These are phyloP conservation scores for Sarcodon aspratus DNA, from an alignment of 768 basidiomycete genomes.

Conservation along the genomic window DNA sequence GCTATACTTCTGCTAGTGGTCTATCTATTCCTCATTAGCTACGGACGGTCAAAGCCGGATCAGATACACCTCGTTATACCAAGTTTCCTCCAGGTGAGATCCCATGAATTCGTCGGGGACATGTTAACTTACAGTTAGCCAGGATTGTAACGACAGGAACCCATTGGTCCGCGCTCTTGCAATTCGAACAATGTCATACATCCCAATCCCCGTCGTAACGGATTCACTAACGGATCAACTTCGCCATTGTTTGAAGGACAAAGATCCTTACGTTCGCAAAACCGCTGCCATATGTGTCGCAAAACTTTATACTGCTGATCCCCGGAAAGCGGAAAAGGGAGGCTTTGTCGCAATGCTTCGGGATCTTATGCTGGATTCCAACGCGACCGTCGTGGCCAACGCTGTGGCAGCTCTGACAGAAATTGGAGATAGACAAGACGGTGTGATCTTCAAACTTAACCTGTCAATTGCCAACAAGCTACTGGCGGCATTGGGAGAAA, in stretches of 20 bases:
- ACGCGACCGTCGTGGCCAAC: conserved; percentile 96
- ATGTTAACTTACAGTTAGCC: conserved; percentile 8
- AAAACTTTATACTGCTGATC: conserved; percentile 86
- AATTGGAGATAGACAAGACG: conserved; percentile 90
- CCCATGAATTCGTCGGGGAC: conserved; percentile 2
- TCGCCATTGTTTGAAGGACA: conserved; percentile 84
- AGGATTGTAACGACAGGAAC: conserved; percentile 96
- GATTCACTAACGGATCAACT: conserved; percentile 83
- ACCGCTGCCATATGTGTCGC: conserved; percentile 97
- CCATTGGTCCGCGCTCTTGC: conserved; percentile 95
- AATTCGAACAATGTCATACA: conserved; percentile 98
- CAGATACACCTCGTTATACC: conserved; percentile 88
- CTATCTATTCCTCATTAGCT: conserved; percentile 94
- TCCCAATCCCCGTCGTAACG: conserved; percentile 82
- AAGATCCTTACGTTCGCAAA: conserved; percentile 97
- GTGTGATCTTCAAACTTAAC: conserved; percentile 87
- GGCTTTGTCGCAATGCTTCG: conserved; percentile 88
- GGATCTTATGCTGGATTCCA: conserved; percentile 85
- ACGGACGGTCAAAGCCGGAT: conserved; percentile 88
- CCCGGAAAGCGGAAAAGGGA: conserved; percentile 74
- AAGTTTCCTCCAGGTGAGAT: conserved; percentile 72
- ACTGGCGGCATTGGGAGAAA: conserved; percentile 84
- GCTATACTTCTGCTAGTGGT: conserved; percentile 56
- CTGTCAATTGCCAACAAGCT: conserved; percentile 81
- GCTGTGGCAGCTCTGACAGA: conserved; percentile 96